Base-by-base conservation (phyloP, 257 asterid genomes). In the Solanum arcanum region DNA sequence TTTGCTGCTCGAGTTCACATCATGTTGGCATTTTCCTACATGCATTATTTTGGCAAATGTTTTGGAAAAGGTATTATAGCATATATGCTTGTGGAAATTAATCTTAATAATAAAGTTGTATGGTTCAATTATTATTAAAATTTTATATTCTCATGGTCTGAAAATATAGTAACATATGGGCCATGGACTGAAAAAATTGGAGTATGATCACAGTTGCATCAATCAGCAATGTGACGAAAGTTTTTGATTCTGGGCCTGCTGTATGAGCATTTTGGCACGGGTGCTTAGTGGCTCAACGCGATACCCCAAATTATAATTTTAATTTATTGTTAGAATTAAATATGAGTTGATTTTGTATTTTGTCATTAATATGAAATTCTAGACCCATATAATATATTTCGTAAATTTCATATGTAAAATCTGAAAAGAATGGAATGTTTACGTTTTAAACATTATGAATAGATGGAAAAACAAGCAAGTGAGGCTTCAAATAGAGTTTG, bases 371-470 rank as follows among this genome's bases (percentile, higher is more conserved):
- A 2, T 29, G 1, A 29, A 31, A 29, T 66, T 12, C 2, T n/a
- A 64, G 0, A 64, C 12, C 0, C 18, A 64, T 0, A 0, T 25
- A 62, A 5, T 3, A 7, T 7, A 29, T 29, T 3, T 29, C 0
- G 4, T 68, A 68, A 27, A 68, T 6, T 68, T 0, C 10, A 5
- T 16, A 6, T 12, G 35, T 66, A 14, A 66, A 3, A 12, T 66
- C 2, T 5, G 4, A 66, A 6, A 68, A 68, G 0, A 68, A 68
- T 68, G 27, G 0, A 25, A 13, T 27, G 0, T 18, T 56, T 29
- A 14, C 21, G 35, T 33, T 33, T 33, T 3, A 33, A 33, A 33
- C 0, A 33, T 1, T 33, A 33, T 3, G 5, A 33, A 33, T 35
- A 33, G 3, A 18, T 73, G 46, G 0, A 35, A 69, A 70, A 70